Percentiles rank a stretch among this genome's conserved stretches.
Evolutionary conservation across 106 monocot species (phyloP).

Genomic region (Gastrodia elata): DNA sequence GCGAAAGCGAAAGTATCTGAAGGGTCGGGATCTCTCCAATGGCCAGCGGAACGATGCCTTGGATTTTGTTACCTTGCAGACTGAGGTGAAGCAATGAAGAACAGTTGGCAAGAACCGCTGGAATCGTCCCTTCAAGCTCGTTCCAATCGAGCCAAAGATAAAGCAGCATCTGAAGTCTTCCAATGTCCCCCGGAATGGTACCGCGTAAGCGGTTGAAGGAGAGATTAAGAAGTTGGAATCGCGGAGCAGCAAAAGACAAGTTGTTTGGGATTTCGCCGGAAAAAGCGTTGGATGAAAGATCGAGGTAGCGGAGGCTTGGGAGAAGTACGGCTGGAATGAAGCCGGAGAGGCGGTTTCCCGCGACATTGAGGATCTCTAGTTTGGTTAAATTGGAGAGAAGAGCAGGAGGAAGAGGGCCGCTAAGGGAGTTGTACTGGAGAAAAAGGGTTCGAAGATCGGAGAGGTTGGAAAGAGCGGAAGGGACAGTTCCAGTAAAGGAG

Average conservation of each 20-base stretch:
- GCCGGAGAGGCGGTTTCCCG: slow-evolving; percentile 7
- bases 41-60: slow-evolving; percentile 17
- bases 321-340: background rate
- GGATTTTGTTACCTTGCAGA: slow-evolving; percentile 12
- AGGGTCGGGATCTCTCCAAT: slow-evolving; percentile 15
- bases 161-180: background rate
- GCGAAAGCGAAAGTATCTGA: slow-evolving; percentile 16
- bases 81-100: slow-evolving; percentile 18
- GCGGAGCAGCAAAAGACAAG: background rate
- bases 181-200: slow-evolving; percentile 15
- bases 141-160: slow-evolving; percentile 27
- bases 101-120: slow-evolving; percentile 19
- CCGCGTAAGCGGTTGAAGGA: slow-evolving; percentile 22
- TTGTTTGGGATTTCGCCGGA: slow-evolving; percentile 1
- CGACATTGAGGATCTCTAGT: slow-evolving; percentile 11
- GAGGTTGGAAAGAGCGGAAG: slow-evolving; percentile 4
- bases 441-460: slow-evolving; percentile 12
- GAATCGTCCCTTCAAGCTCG: slow-evolving; percentile 20
- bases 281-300: slow-evolving; percentile 4
- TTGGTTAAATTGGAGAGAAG: slow-evolving; percentile 6
- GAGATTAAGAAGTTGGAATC: slow-evolving; percentile 15
- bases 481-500: slow-evolving; percentile 18
- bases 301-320: background rate
- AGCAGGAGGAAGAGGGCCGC: slow-evolving; percentile 2
- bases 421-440: slow-evolving; percentile 10